Evolutionary conservation across 495 filamentous ascomycete species (phyloP).

Genomic region (Tuber brumale): DNA sequence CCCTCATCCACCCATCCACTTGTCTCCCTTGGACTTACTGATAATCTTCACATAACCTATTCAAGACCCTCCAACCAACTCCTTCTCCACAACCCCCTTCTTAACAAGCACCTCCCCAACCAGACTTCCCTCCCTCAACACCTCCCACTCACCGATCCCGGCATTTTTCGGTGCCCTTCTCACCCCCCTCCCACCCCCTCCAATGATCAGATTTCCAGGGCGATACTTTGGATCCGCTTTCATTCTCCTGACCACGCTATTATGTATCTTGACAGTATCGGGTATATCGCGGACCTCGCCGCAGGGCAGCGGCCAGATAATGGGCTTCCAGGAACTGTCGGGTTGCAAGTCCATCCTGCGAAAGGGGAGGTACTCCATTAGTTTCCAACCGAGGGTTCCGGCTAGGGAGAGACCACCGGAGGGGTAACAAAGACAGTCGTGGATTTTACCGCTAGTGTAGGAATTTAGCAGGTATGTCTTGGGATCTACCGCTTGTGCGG

Average conservation of each 20-base stretch:
- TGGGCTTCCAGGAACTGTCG: slow-evolving; percentile 74
- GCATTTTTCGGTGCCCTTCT: slow-evolving; percentile 54
- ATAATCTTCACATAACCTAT: neutral
- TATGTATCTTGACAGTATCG: slow-evolving; percentile 57
- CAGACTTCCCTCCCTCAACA: slow-evolving; percentile 56
- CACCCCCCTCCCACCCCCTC: slow-evolving; percentile 69
- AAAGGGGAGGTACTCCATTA: slow-evolving; percentile 84
- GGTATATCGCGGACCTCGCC: slow-evolving; percentile 81
- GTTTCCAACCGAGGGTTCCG: slow-evolving; percentile 65
- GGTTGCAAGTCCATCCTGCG: slow-evolving; percentile 69
- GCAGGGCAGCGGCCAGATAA: slow-evolving; percentile 70
- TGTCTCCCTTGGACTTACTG: neutral
- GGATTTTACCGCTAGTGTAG: slow-evolving; percentile 53
- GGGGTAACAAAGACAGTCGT: slow-evolving; percentile 64
- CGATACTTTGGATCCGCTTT: slow-evolving; percentile 57
- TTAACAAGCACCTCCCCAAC: slow-evolving; percentile 55
- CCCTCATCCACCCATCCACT: neutral
- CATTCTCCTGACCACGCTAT: slow-evolving; percentile 69
- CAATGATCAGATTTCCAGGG: slow-evolving; percentile 74
- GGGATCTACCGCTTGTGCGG: neutral
- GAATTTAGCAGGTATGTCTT: slow-evolving; percentile 24
- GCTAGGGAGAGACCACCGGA: slow-evolving; percentile 53
- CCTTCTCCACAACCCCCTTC: neutral
- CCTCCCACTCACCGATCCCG: slow-evolving; percentile 70
- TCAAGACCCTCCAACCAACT: neutral